phyloP scores from a whole-genome alignment of 768 basidiomycete genomes.

The Lactarius pseudohatsudake region DNA sequence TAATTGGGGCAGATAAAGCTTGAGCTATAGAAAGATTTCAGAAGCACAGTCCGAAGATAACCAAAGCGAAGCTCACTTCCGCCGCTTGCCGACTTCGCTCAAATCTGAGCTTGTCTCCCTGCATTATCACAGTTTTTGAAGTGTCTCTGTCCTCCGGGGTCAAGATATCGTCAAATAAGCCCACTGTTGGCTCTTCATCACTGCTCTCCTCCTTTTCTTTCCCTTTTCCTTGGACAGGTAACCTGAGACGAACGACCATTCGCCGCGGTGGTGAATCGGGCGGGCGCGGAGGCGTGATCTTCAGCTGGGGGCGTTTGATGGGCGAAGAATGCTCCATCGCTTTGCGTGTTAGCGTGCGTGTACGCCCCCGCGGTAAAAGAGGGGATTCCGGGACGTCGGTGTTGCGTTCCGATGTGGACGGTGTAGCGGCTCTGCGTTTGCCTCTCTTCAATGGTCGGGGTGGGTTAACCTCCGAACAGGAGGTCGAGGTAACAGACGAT shows the following conservation, averaged over 20 bases:
- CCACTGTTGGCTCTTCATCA: slow-evolving; percentile 53
- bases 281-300: slow-evolving; percentile 33
- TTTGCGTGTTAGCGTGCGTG: slow-evolving; percentile 21
- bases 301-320: slow-evolving; percentile 26
- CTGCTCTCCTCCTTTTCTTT: slow-evolving; percentile 57
- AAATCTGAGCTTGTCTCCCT: slow-evolving; percentile 65
- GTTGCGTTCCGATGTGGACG: slow-evolving; percentile 37
- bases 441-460: slow-evolving; percentile 30
- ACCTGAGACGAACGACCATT: slow-evolving; percentile 51
- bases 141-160: slow-evolving; percentile 67
- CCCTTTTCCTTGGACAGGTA: slow-evolving; percentile 63
- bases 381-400: slow-evolving; percentile 32
- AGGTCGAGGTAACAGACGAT: slow-evolving; percentile 47
- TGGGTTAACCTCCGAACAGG: slow-evolving; percentile 32
- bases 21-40: slow-evolving; percentile 2
- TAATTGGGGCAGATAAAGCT: slow-evolving; percentile 39
- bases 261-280: slow-evolving; percentile 37
- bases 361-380: slow-evolving; percentile 21
- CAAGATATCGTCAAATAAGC: slow-evolving; percentile 86
- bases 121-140: slow-evolving; percentile 59
- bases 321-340: slow-evolving; percentile 8
- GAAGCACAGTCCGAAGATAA: not conserved
- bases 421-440: slow-evolving; percentile 34
- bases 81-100: slow-evolving; percentile 69
- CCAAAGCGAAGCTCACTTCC: slow-evolving; percentile 55